Base-by-base conservation (phyloP, 1,284 basidiomycete species). In the Fomitopsis palustris region DNA sequence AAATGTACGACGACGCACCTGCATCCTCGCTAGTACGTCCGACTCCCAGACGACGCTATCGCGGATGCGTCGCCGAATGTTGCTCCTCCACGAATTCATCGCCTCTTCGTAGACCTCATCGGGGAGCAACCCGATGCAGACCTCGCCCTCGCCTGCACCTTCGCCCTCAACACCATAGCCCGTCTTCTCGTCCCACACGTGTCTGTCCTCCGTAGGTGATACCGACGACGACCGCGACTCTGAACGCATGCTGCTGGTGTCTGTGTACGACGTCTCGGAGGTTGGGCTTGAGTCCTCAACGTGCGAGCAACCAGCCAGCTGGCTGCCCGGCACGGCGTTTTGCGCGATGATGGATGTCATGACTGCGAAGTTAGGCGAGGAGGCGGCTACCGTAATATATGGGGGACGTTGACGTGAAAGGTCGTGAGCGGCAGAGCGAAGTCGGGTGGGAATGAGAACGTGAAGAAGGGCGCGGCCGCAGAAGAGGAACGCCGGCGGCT, bases 71-170 rank as follows among this genome's bases (percentile, higher is more conserved):
- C 81, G 73, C 25, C 94, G 82, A 33, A 93, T 71, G 0, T 73
- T 76, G 29, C 86, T 84, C 64, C 92, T 78, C 92, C 92, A 95
- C 62, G 76, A 72, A 0, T 85, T 78, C 63, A 95, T 72, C 2
- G 79, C 81, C 2, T 77, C 72, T 31, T 86, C 82, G 67, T 94
- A 95, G 14, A 90, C 83, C 66, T 88, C 81, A 58, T 77, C 73
- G 0, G 76, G 72, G 33, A 74, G 71, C 16, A 75, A 57, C 8
- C 74, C 74, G 21, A 70, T 70, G 4, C 66, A 49, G 9, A 45
- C 55, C 9, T 59, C 61, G 25, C 41, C 59, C 14, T 59, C 43
- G 6, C 38, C 58, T 17, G 51, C 51, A 12, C 23, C 41, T 54
- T 61, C 61, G 58, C 56, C 58, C 49, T 42, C 60, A 27, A 29